Base-by-base conservation (phyloP, 257 asterid genomes). In the Jasminum sambac region DNA sequence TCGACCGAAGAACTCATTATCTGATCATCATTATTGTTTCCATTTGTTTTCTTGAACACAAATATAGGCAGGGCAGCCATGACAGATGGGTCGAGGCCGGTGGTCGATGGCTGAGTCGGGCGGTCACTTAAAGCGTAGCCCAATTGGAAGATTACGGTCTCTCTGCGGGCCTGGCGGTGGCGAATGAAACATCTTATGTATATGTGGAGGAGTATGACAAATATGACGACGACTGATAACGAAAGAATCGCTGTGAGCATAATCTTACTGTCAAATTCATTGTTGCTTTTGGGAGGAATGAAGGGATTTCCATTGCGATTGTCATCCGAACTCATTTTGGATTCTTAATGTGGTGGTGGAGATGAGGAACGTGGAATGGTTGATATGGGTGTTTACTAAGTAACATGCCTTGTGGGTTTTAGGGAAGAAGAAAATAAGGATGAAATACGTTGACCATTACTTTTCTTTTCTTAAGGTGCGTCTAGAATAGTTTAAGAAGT, bases 231-330 rank as follows among this genome's bases (percentile, higher is more conserved):
- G 8, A 84, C 37, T 1, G 96, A 83, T 72, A 94, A 66, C 0
- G 97, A 89, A 26, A 87, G 52, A 2, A 89, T 89, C 38, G 95
- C 97, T 0, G 85, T 69, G 71, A 94, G 42, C 96, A 94, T 81
- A 79, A 94, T 88, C 80, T 78, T 88, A 73, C 84, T 84, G 69
- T 88, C 84, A 12, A 77, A 57, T 44, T 85, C 82, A 68, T 78
- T 65, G 9, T 40, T 72, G 43, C 6, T 42, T 13, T 41, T 40
- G 0, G 17, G 73, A 11, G 10, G 26, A 3, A 36, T 48, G 57
- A 64, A 61, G 0, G 50, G 10, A 0, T 55, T 37, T 19, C 16
- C 46, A 3, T 64, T 67, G 61, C 0, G 62, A 62, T 72, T 79
- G 44, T 83, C 88, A 38, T 70, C 78, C 24, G 24, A 48, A 3